These are phyloP conservation scores for Claviceps cyperi DNA, from an alignment of 2,329 filamentous ascomycete species.

Conservation along the genomic window DNA sequence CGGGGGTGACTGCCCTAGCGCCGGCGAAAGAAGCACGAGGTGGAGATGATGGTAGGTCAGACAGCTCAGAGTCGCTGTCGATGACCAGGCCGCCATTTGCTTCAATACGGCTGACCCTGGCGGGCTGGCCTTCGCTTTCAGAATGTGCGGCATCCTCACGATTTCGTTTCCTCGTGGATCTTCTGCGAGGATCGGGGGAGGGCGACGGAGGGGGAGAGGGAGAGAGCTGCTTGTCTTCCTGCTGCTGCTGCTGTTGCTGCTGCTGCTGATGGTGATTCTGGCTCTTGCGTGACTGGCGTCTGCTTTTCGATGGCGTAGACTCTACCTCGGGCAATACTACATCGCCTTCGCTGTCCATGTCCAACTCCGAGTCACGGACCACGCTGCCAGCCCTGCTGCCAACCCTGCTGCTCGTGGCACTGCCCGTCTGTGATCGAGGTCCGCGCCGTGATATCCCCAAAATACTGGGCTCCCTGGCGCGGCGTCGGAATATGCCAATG, in stretches of 20 bases:
- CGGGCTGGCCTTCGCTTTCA: slow-evolving; percentile 21
- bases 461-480: slow-evolving; percentile 47
- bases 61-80: slow-evolving; percentile 25
- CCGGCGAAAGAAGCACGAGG: slow-evolving; percentile 13
- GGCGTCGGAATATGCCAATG: slow-evolving; percentile 42
- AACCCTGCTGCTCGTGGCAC: slow-evolving; percentile 3
- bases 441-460: slow-evolving; percentile 36
- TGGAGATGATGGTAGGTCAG: slow-evolving; percentile 22
- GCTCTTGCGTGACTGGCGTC: slow-evolving; percentile 23
- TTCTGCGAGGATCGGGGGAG: slow-evolving; percentile 9
- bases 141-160: slow-evolving; percentile 29
- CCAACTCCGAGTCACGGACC: slow-evolving; percentile 17
- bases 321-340: slow-evolving; percentile 48
- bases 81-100: slow-evolving; percentile 11
- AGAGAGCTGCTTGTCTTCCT: slow-evolving; percentile 10
- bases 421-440: slow-evolving; percentile 15
- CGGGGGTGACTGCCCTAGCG: slow-evolving; percentile 25
- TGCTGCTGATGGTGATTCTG: slow-evolving; percentile 7
- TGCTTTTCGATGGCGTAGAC: slow-evolving; percentile 46
- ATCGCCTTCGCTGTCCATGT: slow-evolving; percentile 26
- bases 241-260: slow-evolving; percentile 1
- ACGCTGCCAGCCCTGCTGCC: slow-evolving; percentile 13
- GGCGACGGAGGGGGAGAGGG: background rate
- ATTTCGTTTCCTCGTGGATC: slow-evolving; percentile 39
- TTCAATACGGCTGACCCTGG: slow-evolving; percentile 19